Evolutionary conservation across 495 filamentous ascomycete genomes (phyloP), one percentile per base, ranked within the genome.

Genomic region (Neurospora sp.): DNA sequence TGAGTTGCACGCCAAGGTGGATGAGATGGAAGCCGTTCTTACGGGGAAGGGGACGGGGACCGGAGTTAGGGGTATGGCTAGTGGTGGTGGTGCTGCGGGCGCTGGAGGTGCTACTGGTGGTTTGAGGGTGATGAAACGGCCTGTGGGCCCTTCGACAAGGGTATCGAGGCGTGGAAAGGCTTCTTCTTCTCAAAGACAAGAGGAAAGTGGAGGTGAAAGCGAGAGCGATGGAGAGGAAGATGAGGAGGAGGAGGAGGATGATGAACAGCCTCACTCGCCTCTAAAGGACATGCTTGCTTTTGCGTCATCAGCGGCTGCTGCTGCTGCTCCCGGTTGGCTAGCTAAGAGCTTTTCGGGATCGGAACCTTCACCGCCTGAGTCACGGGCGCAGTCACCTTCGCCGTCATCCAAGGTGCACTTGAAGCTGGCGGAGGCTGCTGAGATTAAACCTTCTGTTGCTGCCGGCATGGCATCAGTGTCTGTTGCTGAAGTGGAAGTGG

Each of bases 1-100:
- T 24, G 74, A 76, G 39, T 75, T 87, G 45, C 80, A 85, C 70
- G 77, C 75, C 69, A 84, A 83, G 73, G 81, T 87, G 1, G 81
- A 85, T 73, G 84, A 86, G 74, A 84, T 87, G 79, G 84, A 87
- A 74, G 77, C 70, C 19, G 66, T 85, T 13, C 73, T 81, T 19
- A 34, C 28, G 8, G 54, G 54, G 15, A 66, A 66, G 15, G 24
- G 24, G 7, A 66, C 54, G 28, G 28, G 13, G 31, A 19, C 28
- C 8, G 15, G 15, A 0, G 15, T 66, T 59, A 5, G 48, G 11
- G 48, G 24, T 28, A 24, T 54, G 4, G 10, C 10, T 11, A 6
- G 21, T 13, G 10, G 45, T 6, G 45, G 9, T 54, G 45, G 45
- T 45, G 3, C 7, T 43, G 40, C 19, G 7, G 42, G 40, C 19